Percentiles rank a stretch among this genome's conserved stretches.
Evolutionary conservation across 2,329 filamentous ascomycete genomes (phyloP).

Genomic region (Colletotrichum sp.): DNA sequence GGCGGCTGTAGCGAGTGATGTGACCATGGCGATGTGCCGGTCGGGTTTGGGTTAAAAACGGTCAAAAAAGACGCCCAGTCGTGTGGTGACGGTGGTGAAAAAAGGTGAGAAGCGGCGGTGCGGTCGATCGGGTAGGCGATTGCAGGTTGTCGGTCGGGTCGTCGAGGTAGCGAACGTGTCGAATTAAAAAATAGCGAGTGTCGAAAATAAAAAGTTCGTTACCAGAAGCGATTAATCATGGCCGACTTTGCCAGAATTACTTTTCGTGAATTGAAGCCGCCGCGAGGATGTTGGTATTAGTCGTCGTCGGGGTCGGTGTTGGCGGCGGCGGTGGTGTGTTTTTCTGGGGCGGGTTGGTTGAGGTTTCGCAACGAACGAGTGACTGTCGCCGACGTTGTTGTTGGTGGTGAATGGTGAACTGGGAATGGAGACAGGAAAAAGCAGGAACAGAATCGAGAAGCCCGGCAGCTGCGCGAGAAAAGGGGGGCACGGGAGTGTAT

Average conservation of each 20-base stretch:
- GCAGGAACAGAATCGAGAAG: background rate
- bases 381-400: background rate
- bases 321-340: background rate
- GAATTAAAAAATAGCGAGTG: background rate
- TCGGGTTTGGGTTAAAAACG: background rate
- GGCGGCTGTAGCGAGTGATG: slow-evolving; percentile 9
- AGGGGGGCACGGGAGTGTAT: background rate
- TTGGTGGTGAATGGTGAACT: background rate
- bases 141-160: background rate
- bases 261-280: background rate
- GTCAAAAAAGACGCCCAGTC: background rate
- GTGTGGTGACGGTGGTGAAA: background rate
- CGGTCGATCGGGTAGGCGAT: background rate
- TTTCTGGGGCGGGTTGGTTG: background rate
- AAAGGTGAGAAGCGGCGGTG: background rate
- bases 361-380: background rate
- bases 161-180: background rate
- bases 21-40: slow-evolving; percentile 19
- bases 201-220: background rate
- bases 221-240: slow-evolving; percentile 3
- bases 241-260: background rate
- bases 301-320: background rate
- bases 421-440: background rate
- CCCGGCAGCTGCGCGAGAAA: background rate
- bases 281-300: background rate